Conservation (phyloP, 768 basidiomycete genomes). For the button mushroom (Agaricus bisporus) region DNA sequence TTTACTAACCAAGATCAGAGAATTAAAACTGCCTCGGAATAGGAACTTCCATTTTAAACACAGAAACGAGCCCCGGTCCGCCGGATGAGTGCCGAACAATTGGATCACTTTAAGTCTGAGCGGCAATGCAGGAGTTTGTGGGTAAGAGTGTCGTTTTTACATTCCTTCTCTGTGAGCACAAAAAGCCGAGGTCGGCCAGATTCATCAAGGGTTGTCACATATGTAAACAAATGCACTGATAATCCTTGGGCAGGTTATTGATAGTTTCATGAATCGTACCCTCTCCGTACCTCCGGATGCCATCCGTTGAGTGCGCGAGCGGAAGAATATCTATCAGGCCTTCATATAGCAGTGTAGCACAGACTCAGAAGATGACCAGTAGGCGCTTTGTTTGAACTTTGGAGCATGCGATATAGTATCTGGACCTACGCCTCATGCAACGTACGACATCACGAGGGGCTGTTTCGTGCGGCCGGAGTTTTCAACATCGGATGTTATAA, state of each 20-base stretch:
- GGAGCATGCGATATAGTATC: too few species aligned
- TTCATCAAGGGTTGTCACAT: conserved; percentile 51
- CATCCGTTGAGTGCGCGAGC: conserved; percentile 29
- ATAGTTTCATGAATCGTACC: too few species aligned
- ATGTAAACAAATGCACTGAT: conserved; percentile 41
- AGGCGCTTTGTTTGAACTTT: too few species aligned
- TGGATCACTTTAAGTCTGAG: conserved; percentile 50
- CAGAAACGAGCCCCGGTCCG: conserved; percentile 36
- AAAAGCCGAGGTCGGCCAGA: conserved; percentile 53
- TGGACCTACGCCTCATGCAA: too few species aligned
- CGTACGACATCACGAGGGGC: too few species aligned
- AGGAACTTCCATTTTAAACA: conserved; percentile 54
- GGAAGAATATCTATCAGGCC: not conserved
- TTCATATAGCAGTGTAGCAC: not conserved
- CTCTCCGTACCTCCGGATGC: conserved; percentile 55
- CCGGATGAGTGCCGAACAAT: conserved; percentile 26
- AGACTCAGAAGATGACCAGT: too few species aligned
- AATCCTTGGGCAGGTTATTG: conserved; percentile 35
- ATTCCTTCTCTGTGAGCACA: conserved; percentile 39
- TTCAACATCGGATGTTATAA: too few species aligned
- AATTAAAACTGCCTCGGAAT: conserved; percentile 60
- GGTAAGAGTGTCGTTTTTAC: conserved; percentile 23
- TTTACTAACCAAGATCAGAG: conserved; percentile 29
- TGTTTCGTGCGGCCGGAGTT: too few species aligned
- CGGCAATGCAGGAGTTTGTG: conserved; percentile 32